Base-by-base conservation (phyloP, 1,284 basidiomycete genomes). In the Sutorius eximius region DNA sequence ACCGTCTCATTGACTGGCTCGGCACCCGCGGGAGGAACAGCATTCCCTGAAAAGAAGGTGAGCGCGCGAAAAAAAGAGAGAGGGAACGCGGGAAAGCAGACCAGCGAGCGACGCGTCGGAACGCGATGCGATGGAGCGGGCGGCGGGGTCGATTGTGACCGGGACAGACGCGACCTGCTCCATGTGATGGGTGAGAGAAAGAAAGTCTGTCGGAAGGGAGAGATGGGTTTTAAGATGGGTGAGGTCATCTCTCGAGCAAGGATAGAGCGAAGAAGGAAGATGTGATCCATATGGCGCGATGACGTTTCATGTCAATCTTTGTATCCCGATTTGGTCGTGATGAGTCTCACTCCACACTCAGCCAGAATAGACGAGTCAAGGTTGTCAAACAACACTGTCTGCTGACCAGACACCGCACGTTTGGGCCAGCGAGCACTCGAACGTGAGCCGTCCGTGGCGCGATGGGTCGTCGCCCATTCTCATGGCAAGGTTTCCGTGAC, bases 101-200 rank as follows among this genome's bases (percentile, higher is more conserved):
- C 80, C 73, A 65, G 67, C 64, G 34, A 81, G 62, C 15, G 75
- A 73, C 46, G 72, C 67, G 45, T 64, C 62, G 12, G 78, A 79
- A 15, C 38, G 46, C 11, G 53, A 51, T 32, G 58, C 65, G 48
- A 74, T 56, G 59, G 69, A 42, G 56, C 56, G 22, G 55, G 64
- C 59, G 6, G 27, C 6, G 29, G 29, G 69, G 18, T 18, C n/a
- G 72, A 53, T 59, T 58, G 74, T 77, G 56, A 67, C 74, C 34
- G 66, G 68, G 48, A 71, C 63, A 49, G 69, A 69, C 45, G 64
- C 64, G 53, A 69, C 54, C 62, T 78, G 68, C 59, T 79, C 75
- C 80, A 82, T 81, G 48, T 43, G 44, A 16, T 29, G 50, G 49
- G 46, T 1, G 16, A 22, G 47, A 32, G 52, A 34, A 40, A 22